Conservation (phyloP, 345 rosid genomes). For the Angophora floribunda region DNA sequence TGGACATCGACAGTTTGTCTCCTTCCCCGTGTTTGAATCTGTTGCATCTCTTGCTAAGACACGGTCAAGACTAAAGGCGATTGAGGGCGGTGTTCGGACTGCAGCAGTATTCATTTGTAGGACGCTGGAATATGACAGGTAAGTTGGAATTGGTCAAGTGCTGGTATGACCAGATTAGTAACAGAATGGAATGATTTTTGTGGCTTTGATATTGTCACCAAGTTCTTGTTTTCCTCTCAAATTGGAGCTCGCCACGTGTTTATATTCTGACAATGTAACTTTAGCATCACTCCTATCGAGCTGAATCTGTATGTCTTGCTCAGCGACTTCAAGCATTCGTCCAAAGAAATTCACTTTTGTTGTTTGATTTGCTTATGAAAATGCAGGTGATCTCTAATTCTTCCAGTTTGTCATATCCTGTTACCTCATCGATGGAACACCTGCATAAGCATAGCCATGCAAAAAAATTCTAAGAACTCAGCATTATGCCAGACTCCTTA, state of each 20-base stretch:
- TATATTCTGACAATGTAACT: background rate
- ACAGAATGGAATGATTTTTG: background rate
- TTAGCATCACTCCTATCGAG: background rate
- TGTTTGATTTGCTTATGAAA: background rate
- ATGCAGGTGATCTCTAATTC: background rate
- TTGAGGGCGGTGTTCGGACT: background rate
- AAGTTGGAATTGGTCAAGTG: background rate
- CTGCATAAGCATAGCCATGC: background rate
- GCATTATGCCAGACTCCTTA: background rate
- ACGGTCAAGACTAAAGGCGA: background rate
- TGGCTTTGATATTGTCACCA: background rate
- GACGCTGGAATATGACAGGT: background rate
- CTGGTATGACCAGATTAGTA: background rate
- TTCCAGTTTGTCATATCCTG: background rate
- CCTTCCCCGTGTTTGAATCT: background rate
- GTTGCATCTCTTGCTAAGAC: background rate
- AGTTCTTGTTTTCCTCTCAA: background rate
- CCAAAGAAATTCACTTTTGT: background rate
- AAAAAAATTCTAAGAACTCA: background rate
- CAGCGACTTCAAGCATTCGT: background rate
- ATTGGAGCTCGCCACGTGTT: background rate
- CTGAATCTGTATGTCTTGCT: background rate
- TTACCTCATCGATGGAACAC: background rate
- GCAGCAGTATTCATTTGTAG: background rate
- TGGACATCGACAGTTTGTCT: background rate